Percentiles rank a stretch among this genome's conserved stretches.
Conservation (phyloP, 2,329 filamentous ascomycete genomes). For the Penicillium thymicola region DNA sequence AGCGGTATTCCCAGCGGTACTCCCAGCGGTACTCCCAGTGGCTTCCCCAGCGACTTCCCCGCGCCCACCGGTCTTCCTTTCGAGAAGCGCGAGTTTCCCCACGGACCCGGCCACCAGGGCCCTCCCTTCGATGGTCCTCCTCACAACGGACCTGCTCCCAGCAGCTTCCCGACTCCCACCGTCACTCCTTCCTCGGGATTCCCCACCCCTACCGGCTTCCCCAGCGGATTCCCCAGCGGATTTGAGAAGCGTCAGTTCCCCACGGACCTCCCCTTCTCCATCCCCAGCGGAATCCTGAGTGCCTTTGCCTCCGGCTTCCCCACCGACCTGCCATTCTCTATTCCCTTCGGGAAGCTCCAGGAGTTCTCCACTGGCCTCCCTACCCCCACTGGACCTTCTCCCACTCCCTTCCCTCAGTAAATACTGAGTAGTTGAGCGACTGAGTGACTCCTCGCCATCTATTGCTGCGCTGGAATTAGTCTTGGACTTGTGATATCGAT, state of each 20-base stretch:
- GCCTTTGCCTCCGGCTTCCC: not conserved
- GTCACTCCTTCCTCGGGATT: not conserved
- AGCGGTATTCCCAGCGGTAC: not conserved
- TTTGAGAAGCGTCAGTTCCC: slow-evolving; percentile 9
- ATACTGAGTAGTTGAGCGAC: not conserved
- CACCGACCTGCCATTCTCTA: not conserved
- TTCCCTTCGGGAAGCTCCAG: not conserved
- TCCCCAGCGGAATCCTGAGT: not conserved
- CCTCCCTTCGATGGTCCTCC: not conserved
- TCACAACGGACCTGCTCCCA: not conserved
- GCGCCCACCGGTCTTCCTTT: not conserved
- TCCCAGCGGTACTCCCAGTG: not conserved
- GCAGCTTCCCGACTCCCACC: not conserved
- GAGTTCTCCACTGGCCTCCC: not conserved
- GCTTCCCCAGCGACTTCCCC: slow-evolving; percentile 1
- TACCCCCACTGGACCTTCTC: not conserved
- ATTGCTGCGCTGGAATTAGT: not conserved
- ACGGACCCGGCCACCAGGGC: not conserved
- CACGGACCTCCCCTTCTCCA: not conserved
- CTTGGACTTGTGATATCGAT: not conserved
- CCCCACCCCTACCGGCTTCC: not conserved
- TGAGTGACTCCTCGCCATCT: not conserved
- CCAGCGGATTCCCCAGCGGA: not conserved
- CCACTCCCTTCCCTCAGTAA: not conserved
- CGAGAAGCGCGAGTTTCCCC: not conserved